Evolutionary conservation across 208 protist species (phyloP).

Genomic region (Trypanosoma theileri): DNA sequence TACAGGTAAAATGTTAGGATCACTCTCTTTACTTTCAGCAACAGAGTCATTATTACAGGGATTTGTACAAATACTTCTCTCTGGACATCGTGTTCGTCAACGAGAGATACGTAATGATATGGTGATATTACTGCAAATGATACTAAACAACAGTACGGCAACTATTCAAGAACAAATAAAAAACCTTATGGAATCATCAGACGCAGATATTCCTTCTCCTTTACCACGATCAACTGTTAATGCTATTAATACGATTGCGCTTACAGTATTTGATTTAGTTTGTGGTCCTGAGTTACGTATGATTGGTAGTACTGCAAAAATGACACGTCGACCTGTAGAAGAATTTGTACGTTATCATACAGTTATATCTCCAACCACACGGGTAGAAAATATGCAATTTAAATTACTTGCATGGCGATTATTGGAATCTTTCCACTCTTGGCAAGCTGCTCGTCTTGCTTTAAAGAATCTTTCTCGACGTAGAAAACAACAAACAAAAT

Average conservation of each 20-base stretch:
- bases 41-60: constrained; percentile 54
- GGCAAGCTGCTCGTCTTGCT: constrained; percentile 55
- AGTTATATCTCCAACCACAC: constrained; percentile 54
- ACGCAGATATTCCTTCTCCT: neutral
- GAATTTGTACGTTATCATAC: constrained; percentile 53
- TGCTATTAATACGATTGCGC: constrained; percentile 59
- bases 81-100: constrained; percentile 45
- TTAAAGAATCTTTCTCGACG: neutral
- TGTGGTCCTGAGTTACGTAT: constrained; percentile 62
- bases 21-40: constrained; percentile 31
- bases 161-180: constrained; percentile 17
- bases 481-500: constrained; percentile 1
- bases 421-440: constrained; percentile 60
- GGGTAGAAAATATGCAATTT: constrained; percentile 59
- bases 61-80: constrained; percentile 57
- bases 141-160: constrained; percentile 41
- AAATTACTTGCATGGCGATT: constrained; percentile 78
- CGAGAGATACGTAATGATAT: constrained; percentile 75
- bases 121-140: constrained; percentile 39
- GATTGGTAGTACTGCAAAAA: constrained; percentile 12
- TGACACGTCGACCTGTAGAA: constrained; percentile 16
- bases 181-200: neutral
- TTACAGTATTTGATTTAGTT: constrained; percentile 66
- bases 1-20: neutral
- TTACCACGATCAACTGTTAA: constrained; percentile 40